Evolutionary conservation across 164 flowering plant species (phyloP).

Genomic region (Euptelea pleiosperma): DNA sequence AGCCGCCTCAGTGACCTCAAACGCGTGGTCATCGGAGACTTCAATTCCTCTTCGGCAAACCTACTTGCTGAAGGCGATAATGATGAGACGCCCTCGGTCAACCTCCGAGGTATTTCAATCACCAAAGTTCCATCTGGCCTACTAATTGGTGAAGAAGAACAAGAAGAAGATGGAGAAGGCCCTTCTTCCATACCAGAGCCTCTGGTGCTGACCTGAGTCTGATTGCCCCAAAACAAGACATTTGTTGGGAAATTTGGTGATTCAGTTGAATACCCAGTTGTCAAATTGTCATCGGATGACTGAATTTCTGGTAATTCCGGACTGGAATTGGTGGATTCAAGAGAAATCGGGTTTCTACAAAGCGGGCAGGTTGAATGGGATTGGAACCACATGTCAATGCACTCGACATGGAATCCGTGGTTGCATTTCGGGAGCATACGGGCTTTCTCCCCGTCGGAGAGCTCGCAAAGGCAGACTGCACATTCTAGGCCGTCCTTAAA

Average conservation of each 20-base stretch:
- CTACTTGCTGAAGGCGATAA: conserved; percentile 22
- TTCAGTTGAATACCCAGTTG: conserved; percentile 15
- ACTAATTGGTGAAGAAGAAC: conserved; percentile 6
- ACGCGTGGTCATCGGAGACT: conserved; percentile 40
- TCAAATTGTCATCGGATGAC: conserved; percentile 2
- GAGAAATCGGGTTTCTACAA: conserved; percentile 46
- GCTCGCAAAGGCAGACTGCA: conserved; percentile 65
- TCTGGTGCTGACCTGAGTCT: conserved; percentile 44
- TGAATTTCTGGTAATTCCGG: conserved; percentile 5
- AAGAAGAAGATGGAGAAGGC: conserved; percentile 11
- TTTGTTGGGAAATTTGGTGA: conserved; percentile 55
- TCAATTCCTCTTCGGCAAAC: conserved; percentile 37
- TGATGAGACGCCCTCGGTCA: conserved; percentile 22
- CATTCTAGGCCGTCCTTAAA: conserved; percentile 65
- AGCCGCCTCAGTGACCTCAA: conserved; percentile 63
- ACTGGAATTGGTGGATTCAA: conserved; percentile 8
- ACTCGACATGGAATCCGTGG: conserved; percentile 77
- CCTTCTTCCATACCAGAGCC: conserved; percentile 25
- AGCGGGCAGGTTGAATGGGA: conserved; percentile 84
- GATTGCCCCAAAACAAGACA: conserved; percentile 71
- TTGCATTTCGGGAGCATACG: conserved; percentile 65
- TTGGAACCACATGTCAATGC: conserved; percentile 90
- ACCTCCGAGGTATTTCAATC: conserved; percentile 47
- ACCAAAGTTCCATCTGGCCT: conserved; percentile 31
- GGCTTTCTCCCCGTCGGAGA: conserved; percentile 56